Percentiles rank a stretch among this genome's conserved stretches.
These are phyloP conservation scores for Vanderwaltozyma verrucispora DNA, from an alignment of 805 yeast genomes.

Conservation along the genomic window DNA sequence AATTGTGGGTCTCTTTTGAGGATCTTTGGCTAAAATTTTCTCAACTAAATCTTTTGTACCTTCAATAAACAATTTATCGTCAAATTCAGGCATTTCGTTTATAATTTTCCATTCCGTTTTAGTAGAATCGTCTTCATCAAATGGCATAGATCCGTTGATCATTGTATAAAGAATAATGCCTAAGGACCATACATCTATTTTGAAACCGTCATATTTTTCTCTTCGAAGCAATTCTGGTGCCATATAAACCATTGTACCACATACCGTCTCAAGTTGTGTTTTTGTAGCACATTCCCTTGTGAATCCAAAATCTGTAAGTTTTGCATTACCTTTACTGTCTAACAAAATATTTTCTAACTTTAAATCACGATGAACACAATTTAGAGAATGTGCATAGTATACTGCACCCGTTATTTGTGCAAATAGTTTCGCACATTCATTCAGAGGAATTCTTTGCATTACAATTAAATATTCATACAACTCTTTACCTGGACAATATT, in stretches of 20 bases:
- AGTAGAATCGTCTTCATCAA: conserved; percentile 69
- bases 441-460: conserved; percentile 39
- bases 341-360: conserved; percentile 68
- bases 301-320: conserved; percentile 89
- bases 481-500: conserved; percentile 79
- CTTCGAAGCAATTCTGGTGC: conserved; percentile 81
- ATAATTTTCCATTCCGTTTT: conserved; percentile 51
- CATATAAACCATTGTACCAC: conserved; percentile 95
- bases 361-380: conserved; percentile 77
- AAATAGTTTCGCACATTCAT: conserved; percentile 44
- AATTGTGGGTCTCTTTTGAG: conserved; percentile 49
- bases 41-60: conserved; percentile 44
- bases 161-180: conserved; percentile 84
- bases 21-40: conserved; percentile 53
- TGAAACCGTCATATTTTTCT: conserved; percentile 65
- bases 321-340: conserved; percentile 50
- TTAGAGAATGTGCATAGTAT: conserved; percentile 61
- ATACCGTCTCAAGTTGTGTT: conserved; percentile 60
- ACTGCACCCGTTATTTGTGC: conserved; percentile 53
- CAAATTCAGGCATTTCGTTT: conserved; percentile 52
- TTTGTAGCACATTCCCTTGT: conserved; percentile 63
- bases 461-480: conserved; percentile 55
- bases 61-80: conserved; percentile 33
- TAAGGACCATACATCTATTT: conserved; percentile 83
- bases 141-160: conserved; percentile 82